phyloP scores from a whole-genome alignment of 2,329 filamentous ascomycete genomes.

The Penicillium thymicola region DNA sequence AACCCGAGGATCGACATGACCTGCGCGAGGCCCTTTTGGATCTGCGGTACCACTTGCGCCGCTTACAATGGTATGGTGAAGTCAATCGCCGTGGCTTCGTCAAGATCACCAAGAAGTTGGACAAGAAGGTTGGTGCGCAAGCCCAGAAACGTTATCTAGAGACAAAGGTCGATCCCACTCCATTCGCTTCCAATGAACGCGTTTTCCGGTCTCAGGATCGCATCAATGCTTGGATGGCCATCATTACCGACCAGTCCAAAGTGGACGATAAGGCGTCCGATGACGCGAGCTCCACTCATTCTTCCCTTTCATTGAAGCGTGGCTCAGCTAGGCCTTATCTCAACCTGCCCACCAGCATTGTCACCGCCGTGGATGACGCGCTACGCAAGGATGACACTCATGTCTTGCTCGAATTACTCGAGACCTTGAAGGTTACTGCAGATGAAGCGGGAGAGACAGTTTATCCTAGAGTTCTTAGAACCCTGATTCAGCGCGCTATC shows the following conservation, averaged over 20 bases:
- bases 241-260: constrained; percentile 47
- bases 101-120: constrained; percentile 98
- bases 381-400: constrained; percentile 41
- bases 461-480: constrained; percentile 58
- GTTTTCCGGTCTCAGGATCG: constrained; percentile 58
- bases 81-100: constrained; percentile 93
- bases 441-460: constrained; percentile 60
- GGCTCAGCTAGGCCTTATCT: constrained; percentile 72
- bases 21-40: constrained; percentile 86
- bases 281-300: constrained; percentile 69
- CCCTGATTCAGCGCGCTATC: constrained; percentile 50
- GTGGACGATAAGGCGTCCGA: constrained; percentile 74
- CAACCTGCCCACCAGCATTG: constrained; percentile 61
- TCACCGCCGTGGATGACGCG: constrained; percentile 42
- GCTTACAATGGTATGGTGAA: constrained; percentile 96
- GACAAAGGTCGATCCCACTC: constrained; percentile 82
- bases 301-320: constrained; percentile 68
- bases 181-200: constrained; percentile 74
- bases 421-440: constrained; percentile 55
- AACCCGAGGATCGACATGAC: constrained; percentile 87
- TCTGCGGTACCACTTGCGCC: constrained; percentile 79
- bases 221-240: constrained; percentile 90
- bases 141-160: constrained; percentile 83
- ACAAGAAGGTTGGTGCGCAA: constrained; percentile 81
- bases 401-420: constrained; percentile 50